Base-by-base conservation (phyloP, 768 basidiomycete species). In the Amanita subjunquillea region DNA sequence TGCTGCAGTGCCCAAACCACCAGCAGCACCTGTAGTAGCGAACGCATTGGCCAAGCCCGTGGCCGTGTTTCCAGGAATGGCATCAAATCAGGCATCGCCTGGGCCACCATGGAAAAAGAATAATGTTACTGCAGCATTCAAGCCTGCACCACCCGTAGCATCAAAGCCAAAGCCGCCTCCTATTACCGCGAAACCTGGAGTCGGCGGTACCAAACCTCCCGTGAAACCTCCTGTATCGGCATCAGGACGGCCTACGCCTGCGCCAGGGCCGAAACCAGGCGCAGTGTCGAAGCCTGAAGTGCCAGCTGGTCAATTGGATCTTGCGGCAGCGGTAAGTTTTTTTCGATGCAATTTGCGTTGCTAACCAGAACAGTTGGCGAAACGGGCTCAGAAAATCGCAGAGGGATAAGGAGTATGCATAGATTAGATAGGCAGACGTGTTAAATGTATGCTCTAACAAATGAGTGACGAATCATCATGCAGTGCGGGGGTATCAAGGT, bases 41-140 rank as follows among this genome's bases (percentile, higher is more conserved):
- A 71, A 88, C 53, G 72, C 74, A 0, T 75, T 72, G n/a, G 85
- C 87, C 0, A 89, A 85, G 60, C 90, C 90, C 0, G 73, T 89
- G 2, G 78, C 89, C 3, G 88, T 91, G 5, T 90, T 91, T 66
- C 87, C 87, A 2, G 86, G 87, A 0, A 81, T 89, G 76, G 74
- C 63, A 3, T 7, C 76, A 4, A 88, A 88, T 62, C 88, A 87
- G 1, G 23, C 36, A 7, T 77, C 83, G 3, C 38, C 43, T 38
- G 72, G 80, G 5, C 64, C 83, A 2, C 85, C 87, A 2, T 88
- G 87, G 87, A 89, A 85, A 72, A 87, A 79, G 63, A 52, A 73
- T 1, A 51, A 69, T 3, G 58, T 72, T 34, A 67, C 69, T 25
- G 62, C 64, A 10, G 78, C 77, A 1, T 65, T 72, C 7, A 89